Conservation (phyloP, 75 land plant species). For the Chamaecyparis obtusa region DNA sequence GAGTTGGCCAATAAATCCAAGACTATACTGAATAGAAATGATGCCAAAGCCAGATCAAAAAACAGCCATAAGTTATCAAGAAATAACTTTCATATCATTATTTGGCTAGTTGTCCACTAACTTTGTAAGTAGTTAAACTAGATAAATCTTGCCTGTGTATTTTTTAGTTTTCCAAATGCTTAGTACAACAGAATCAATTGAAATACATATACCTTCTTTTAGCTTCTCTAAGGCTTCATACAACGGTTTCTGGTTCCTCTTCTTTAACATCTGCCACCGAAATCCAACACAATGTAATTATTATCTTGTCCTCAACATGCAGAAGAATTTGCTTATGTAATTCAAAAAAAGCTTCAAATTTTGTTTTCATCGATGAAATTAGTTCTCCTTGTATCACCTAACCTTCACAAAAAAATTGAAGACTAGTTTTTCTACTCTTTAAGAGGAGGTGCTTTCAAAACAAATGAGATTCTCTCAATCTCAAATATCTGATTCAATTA, state of each 20-base stretch:
- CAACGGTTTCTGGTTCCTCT: conserved; percentile 36
- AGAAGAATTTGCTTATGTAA: neutral
- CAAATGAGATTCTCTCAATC: neutral
- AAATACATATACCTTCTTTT: conserved; percentile 48
- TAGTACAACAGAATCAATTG: neutral
- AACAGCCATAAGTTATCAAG: neutral
- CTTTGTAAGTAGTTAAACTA: neutral
- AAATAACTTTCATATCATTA: neutral
- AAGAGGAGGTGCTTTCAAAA: neutral
- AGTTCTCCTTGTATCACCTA: neutral
- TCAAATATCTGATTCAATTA: neutral
- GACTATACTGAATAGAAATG: neutral
- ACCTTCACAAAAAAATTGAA: neutral
- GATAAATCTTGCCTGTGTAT: neutral
- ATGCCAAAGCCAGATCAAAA: neutral
- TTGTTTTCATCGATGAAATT: neutral
- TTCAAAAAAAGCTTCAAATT: neutral
- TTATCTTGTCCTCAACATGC: neutral
- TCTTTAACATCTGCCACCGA: conserved; percentile 39
- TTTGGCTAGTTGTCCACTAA: neutral
- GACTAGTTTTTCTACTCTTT: neutral
- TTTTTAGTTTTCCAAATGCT: neutral
- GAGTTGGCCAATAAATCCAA: conserved; percentile 14
- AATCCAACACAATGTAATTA: neutral
- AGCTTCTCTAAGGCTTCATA: conserved; percentile 60